These are phyloP conservation scores for Xylaria sp. DNA, from an alignment of 2,329 filamentous ascomycete species.

Conservation along the genomic window DNA sequence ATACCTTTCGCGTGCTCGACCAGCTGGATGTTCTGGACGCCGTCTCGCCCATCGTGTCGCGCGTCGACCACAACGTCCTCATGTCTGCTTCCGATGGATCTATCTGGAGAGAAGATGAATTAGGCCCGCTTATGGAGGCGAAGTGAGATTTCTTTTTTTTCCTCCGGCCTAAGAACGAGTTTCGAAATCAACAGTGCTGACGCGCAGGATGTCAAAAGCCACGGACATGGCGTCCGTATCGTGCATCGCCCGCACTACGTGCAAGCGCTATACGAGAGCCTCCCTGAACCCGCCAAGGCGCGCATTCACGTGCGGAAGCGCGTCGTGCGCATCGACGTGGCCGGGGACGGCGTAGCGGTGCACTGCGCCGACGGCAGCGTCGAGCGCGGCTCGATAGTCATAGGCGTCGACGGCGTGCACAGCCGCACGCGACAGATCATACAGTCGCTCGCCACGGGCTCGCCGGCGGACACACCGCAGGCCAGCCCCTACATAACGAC, in stretches of 20 bases:
- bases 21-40: conserved; percentile 43
- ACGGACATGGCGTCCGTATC: conserved; percentile 41
- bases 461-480: conserved; percentile 20
- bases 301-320: conserved; percentile 40
- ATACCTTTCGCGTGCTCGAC: conserved; percentile 46
- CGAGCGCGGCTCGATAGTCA: conserved; percentile 53
- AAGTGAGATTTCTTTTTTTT: conserved; percentile 34
- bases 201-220: conserved; percentile 32
- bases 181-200: neutral
- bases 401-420: conserved; percentile 58
- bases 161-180: no score
- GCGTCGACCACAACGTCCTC: conserved; percentile 19
- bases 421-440: conserved; percentile 52
- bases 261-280: conserved; percentile 39
- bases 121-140: conserved; percentile 16
- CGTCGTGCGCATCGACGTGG: conserved; percentile 45
- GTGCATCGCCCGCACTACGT: conserved; percentile 43
- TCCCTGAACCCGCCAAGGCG: conserved; percentile 39
- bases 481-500: conserved; percentile 43
- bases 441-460: conserved; percentile 40
- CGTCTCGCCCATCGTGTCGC: conserved; percentile 27
- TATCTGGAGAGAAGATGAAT: conserved; percentile 18
- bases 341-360: conserved; percentile 46
- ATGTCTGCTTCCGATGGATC: conserved; percentile 38
- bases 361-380: conserved; percentile 51